Conservation (phyloP, 331 rosid species). For the Quercus lobata region DNA sequence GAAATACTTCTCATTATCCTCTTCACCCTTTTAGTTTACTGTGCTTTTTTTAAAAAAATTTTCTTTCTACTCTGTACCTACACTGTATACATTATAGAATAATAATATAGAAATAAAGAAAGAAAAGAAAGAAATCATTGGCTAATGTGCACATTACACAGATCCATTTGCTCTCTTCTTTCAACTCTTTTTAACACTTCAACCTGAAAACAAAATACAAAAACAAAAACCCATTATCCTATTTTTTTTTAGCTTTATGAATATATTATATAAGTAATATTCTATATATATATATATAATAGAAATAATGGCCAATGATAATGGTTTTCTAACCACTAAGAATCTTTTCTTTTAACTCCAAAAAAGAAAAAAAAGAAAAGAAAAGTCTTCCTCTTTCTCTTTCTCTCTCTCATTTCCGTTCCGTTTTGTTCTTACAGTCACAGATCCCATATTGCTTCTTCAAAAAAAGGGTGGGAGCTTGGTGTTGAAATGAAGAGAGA, state of each 20-base stretch:
- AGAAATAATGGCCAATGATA: constrained; percentile 36
- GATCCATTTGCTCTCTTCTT: constrained; percentile 13
- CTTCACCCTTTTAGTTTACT: background rate
- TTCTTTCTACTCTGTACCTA: background rate
- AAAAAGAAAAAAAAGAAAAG: background rate
- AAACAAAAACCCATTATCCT: constrained; percentile 24
- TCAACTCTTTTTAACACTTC: constrained; percentile 29
- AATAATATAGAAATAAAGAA: background rate
- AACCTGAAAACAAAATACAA: constrained; percentile 44
- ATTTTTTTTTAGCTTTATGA: constrained; percentile 6
- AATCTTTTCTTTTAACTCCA: constrained; percentile 9
- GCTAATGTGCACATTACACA: constrained; percentile 26
- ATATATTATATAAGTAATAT: background rate
- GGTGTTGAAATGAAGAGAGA: background rate
- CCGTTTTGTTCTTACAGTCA: constrained; percentile 7
- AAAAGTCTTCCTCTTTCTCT: background rate
- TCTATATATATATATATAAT: constrained; percentile 6
- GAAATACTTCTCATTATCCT: background rate
- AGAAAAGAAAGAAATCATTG: constrained; percentile 18
- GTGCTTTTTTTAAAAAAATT: background rate
- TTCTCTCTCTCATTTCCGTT: constrained; percentile 8
- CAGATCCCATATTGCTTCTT: constrained; percentile 33
- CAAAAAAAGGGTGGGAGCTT: background rate
- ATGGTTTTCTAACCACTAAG: constrained; percentile 31
- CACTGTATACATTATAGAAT: background rate